Evolutionary conservation across 768 basidiomycete species (phyloP).

Genomic region (Hypholoma sublateritium): DNA sequence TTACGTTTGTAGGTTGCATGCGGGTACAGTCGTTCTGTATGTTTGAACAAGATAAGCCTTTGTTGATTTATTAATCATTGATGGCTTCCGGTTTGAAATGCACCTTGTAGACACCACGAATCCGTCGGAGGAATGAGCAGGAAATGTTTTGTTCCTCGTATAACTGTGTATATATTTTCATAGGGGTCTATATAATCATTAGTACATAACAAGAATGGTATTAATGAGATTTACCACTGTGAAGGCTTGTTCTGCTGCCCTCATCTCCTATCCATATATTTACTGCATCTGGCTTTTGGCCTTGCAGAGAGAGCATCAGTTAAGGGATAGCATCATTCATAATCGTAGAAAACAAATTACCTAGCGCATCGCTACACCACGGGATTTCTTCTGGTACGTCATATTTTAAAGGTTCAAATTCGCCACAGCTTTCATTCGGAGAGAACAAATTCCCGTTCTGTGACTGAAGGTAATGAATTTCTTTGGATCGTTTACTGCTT

Average conservation of each 20-base stretch:
- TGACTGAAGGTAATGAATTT: slow-evolving; percentile 78
- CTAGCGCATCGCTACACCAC: slow-evolving; percentile 80
- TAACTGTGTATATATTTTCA: slow-evolving; percentile 90
- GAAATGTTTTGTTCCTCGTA: slow-evolving; percentile 84
- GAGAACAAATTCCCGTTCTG: slow-evolving; percentile 89
- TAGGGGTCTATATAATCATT: slow-evolving; percentile 65
- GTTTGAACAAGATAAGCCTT: not conserved
- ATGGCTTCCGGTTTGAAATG: slow-evolving; percentile 8
- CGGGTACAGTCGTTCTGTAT: slow-evolving; percentile 53
- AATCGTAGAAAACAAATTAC: slow-evolving; percentile 33
- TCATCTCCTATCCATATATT: slow-evolving; percentile 91
- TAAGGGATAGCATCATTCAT: not conserved
- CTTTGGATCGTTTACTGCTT: slow-evolving; percentile 24
- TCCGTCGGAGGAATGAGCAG: slow-evolving; percentile 89
- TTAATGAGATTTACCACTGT: slow-evolving; percentile 61
- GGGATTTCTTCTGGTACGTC: slow-evolving; percentile 68
- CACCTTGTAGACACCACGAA: slow-evolving; percentile 80
- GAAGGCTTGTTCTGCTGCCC: slow-evolving; percentile 78
- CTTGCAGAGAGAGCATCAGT: slow-evolving; percentile 29
- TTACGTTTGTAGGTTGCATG: slow-evolving; percentile 65
- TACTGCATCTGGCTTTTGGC: slow-evolving; percentile 77
- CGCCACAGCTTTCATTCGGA: slow-evolving; percentile 31
- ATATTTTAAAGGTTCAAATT: slow-evolving; percentile 59
- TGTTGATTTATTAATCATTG: not conserved
- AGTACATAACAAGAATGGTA: not conserved